These are phyloP conservation scores for Pyrenula aspistea DNA, from an alignment of 495 filamentous ascomycete species.

Conservation along the genomic window DNA sequence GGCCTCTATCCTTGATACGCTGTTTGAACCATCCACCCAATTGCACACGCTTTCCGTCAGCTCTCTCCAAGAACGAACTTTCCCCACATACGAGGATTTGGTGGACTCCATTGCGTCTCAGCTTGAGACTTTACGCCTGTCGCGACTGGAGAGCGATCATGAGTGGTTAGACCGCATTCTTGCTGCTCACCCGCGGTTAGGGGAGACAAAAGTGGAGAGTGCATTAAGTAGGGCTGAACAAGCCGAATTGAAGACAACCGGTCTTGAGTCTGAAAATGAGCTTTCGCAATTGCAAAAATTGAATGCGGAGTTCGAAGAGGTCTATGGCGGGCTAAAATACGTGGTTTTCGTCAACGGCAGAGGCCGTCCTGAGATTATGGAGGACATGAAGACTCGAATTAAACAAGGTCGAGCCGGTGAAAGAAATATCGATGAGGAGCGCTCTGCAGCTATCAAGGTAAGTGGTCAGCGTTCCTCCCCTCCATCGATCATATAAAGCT, in stretches of 20 bases:
- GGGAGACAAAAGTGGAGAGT: constrained; percentile 61
- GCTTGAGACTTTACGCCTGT: constrained; percentile 41
- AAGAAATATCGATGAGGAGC: constrained; percentile 49
- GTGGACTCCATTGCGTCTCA: constrained; percentile 46
- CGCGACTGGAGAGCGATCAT: constrained; percentile 36
- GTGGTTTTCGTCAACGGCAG: constrained; percentile 90
- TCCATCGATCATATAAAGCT: not conserved
- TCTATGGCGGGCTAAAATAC: constrained; percentile 77
- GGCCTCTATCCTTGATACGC: constrained; percentile 57
- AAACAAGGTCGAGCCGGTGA: constrained; percentile 26
- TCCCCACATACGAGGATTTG: constrained; percentile 46
- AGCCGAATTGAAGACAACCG: constrained; percentile 46
- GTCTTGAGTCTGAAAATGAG: constrained; percentile 33
- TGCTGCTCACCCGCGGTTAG: constrained; percentile 79
- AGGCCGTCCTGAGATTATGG: constrained; percentile 59
- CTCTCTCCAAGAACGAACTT: constrained; percentile 47
- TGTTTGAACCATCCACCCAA: constrained; percentile 76
- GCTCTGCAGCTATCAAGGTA: constrained; percentile 67
- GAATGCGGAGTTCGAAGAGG: constrained; percentile 72
- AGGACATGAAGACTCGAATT: constrained; percentile 73
- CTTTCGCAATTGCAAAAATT: constrained; percentile 31
- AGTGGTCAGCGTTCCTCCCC: not conserved
- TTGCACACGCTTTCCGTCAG: constrained; percentile 62
- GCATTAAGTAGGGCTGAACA: constrained; percentile 71
- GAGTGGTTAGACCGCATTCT: constrained; percentile 57